Percentiles rank a stretch among this genome's conserved stretches.
Evolutionary conservation across 257 asterid species (phyloP).

Genomic region (Schizonepeta tenuifolia): DNA sequence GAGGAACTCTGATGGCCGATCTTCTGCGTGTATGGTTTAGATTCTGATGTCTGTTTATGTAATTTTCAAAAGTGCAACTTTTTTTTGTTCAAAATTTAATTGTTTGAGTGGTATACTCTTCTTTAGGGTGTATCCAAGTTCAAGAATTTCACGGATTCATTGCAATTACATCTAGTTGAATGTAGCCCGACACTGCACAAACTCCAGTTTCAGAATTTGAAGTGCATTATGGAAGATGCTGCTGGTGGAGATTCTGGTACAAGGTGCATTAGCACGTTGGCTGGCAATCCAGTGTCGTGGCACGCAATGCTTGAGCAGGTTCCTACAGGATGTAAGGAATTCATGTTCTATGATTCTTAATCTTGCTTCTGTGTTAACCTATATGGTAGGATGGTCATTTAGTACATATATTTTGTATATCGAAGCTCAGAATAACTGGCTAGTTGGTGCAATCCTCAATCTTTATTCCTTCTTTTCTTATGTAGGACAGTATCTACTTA

Average conservation of each 20-base stretch:
- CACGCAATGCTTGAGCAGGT: conserved; percentile 88
- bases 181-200: conserved; percentile 86
- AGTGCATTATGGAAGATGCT: conserved; percentile 52
- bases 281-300: conserved; percentile 88
- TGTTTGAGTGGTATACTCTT: conserved; percentile 13
- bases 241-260: conserved; percentile 46
- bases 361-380: conserved; percentile 20
- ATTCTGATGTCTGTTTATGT: conserved; percentile 4
- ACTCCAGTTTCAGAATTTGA: conserved; percentile 77
- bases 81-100: conserved; percentile 20
- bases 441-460: conserved; percentile 5
- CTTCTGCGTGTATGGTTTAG: conserved; percentile 75
- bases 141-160: conserved; percentile 69
- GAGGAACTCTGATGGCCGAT: conserved; percentile 97
- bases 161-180: conserved; percentile 90
- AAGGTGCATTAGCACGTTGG: conserved; percentile 55
- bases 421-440: background rate
- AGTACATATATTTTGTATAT: background rate
- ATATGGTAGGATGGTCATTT: conserved; percentile 11
- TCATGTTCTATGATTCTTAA: conserved; percentile 21
- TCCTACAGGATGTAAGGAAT: conserved; percentile 81
- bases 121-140: conserved; percentile 77
- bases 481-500: background rate
- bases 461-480: background rate
- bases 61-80: background rate